A percentile compares a stretch with the other conserved stretches of the same genome.
phyloP scores from a whole-genome alignment of 768 basidiomycete species.

The Leccinum truebloodii region DNA sequence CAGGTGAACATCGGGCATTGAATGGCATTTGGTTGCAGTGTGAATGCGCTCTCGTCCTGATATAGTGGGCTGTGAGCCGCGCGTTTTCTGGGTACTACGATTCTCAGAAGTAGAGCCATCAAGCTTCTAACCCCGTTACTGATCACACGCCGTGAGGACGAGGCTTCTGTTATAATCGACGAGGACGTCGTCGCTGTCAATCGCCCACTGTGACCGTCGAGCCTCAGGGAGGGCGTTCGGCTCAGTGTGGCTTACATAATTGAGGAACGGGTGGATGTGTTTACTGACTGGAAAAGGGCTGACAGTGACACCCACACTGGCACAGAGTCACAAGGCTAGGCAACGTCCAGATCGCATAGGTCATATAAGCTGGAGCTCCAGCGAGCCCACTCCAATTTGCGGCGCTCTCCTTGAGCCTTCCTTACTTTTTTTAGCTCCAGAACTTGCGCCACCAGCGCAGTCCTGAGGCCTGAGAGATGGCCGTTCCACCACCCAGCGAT shows the following conservation, averaged over 20 bases:
- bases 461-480: slow-evolving; percentile 17
- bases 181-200: too few species aligned
- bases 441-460: slow-evolving; percentile 5
- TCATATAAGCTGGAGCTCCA: slow-evolving; percentile 5
- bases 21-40: neutral
- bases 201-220: too few species aligned
- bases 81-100: neutral
- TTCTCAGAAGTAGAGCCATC: neutral
- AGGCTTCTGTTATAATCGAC: too few species aligned
- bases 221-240: neutral
- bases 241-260: slow-evolving; percentile 15
- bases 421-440: neutral
- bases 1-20: too few species aligned
- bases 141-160: too few species aligned
- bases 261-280: neutral
- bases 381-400: neutral
- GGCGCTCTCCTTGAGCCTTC: neutral
- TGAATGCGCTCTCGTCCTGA: neutral
- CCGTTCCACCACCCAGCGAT: slow-evolving; percentile 40
- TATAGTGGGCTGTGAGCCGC: too few species aligned
- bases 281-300: neutral
- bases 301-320: neutral
- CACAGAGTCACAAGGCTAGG: slow-evolving; percentile 6
- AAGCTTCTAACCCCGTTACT: too few species aligned
- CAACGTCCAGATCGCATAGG: neutral